Evolutionary conservation across 495 filamentous ascomycete species (phyloP).

Genomic region (Penicillium nucicola): DNA sequence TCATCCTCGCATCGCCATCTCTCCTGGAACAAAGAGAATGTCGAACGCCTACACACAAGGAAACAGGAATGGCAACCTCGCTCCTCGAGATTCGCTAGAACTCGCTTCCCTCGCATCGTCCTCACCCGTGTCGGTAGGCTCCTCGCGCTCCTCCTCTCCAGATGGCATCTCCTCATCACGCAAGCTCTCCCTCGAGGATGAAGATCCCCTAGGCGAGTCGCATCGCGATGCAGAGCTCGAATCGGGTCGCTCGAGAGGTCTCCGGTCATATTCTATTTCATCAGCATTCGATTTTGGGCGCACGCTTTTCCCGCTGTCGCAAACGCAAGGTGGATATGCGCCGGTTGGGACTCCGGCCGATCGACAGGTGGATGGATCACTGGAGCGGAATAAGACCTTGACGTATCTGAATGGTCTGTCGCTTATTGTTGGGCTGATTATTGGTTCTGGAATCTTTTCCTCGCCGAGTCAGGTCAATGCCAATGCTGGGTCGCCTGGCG

Average conservation of each 20-base stretch:
- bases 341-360: slow-evolving; percentile 69
- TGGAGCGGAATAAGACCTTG: slow-evolving; percentile 93
- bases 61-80: slow-evolving; percentile 24
- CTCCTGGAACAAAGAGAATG: slow-evolving; percentile 21
- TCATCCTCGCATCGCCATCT: too few relatives aligned
- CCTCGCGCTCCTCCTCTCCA: slow-evolving; percentile 70
- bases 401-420: slow-evolving; percentile 93
- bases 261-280: slow-evolving; percentile 79
- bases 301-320: slow-evolving; percentile 89
- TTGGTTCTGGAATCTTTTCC: slow-evolving; percentile 96
- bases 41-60: slow-evolving; percentile 33
- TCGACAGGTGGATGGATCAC: slow-evolving; percentile 50
- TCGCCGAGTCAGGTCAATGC: slow-evolving; percentile 91
- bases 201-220: slow-evolving; percentile 69
- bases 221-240: slow-evolving; percentile 46
- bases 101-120: slow-evolving; percentile 90
- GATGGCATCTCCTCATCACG: slow-evolving; percentile 88
- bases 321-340: slow-evolving; percentile 77
- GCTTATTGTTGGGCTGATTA: slow-evolving; percentile 86
- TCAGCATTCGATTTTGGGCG: slow-evolving; percentile 92
- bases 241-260: slow-evolving; percentile 45
- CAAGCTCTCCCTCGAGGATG: slow-evolving; percentile 81
- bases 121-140: slow-evolving; percentile 48
- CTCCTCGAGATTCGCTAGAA: slow-evolving; percentile 87
- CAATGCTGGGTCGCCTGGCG: slow-evolving; percentile 90